Evolutionary conservation across 2,329 filamentous ascomycete species (phyloP).

Genomic region (Fusarium veterinarium): DNA sequence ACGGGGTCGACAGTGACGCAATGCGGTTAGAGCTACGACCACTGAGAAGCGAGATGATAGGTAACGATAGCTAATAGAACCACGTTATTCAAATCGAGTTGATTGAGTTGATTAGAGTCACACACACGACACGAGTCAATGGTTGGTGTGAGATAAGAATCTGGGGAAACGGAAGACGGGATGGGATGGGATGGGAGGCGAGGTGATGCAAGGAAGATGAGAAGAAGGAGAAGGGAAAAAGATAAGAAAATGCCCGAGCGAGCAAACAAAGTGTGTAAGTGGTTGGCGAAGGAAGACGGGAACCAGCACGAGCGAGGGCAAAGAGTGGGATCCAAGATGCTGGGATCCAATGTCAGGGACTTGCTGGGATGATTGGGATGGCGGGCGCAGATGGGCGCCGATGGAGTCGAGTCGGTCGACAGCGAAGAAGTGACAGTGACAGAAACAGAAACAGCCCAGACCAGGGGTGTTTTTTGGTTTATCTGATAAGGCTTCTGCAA

Average conservation of each 20-base stretch:
- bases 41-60: slow-evolving; percentile 41
- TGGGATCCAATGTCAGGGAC: slow-evolving; percentile 43
- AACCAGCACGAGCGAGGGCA: slow-evolving; percentile 35
- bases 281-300: slow-evolving; percentile 29
- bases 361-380: slow-evolving; percentile 40
- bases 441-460: slow-evolving; percentile 22
- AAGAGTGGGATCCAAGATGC: slow-evolving; percentile 46
- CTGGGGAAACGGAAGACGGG: slow-evolving; percentile 45
- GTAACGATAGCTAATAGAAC: slow-evolving; percentile 46
- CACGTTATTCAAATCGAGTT: slow-evolving; percentile 45
- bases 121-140: slow-evolving; percentile 31
- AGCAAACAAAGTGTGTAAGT: slow-evolving; percentile 41
- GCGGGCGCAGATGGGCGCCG: slow-evolving; percentile 47
- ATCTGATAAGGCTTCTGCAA: slow-evolving; percentile 46
- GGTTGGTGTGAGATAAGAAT: slow-evolving; percentile 48
- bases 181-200: slow-evolving; percentile 17
- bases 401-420: slow-evolving; percentile 42
- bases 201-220: slow-evolving; percentile 28
- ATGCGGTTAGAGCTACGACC: slow-evolving; percentile 44
- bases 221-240: slow-evolving; percentile 35
- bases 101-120: slow-evolving; percentile 28
- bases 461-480: slow-evolving; percentile 31
- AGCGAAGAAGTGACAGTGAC: background rate
- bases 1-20: slow-evolving; percentile 46
- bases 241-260: slow-evolving; percentile 40